phyloP scores from a whole-genome alignment of 1,139 yeast genomes.

The Lodderomyces elongisporus region DNA sequence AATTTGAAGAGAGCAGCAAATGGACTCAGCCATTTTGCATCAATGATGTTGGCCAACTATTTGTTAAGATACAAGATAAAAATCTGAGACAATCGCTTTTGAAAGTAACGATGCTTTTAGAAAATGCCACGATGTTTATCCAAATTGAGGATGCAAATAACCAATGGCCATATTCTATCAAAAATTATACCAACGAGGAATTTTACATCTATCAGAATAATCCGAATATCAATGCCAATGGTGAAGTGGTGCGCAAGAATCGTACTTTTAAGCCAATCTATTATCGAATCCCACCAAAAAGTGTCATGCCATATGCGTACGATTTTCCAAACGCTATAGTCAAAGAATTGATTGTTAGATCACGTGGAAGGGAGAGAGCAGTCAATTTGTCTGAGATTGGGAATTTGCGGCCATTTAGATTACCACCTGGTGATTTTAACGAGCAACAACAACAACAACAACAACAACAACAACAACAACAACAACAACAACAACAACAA shows the following conservation, averaged over 20 bases:
- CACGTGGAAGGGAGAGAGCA: constrained; percentile 70
- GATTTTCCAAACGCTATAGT: constrained; percentile 90
- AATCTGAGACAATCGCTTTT: constrained; percentile 64
- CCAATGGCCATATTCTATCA: constrained; percentile 88
- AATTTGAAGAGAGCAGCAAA: constrained; percentile 54
- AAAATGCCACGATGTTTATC: constrained; percentile 75
- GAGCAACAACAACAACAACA: background rate
- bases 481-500: constrained; percentile 11
- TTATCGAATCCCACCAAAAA: constrained; percentile 77
- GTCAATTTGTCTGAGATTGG: constrained; percentile 93
- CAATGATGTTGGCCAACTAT: constrained; percentile 78
- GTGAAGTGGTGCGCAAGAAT: constrained; percentile 48
- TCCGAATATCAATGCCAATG: constrained; percentile 72
- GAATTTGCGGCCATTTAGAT: constrained; percentile 76
- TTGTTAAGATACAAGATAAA: constrained; percentile 61
- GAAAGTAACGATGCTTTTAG: constrained; percentile 69
- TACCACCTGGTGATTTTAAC: constrained; percentile 48
- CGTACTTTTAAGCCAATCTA: constrained; percentile 64
- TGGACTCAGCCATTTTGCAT: constrained; percentile 91
- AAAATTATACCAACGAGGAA: constrained; percentile 83
- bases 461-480: constrained; percentile 11
- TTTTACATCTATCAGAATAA: constrained; percentile 82
- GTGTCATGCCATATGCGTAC: constrained; percentile 98
- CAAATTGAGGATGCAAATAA: constrained; percentile 68
- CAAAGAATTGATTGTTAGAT: constrained; percentile 71